Base-by-base conservation (phyloP, 225 moss, liverwort and hornwort genomes). In the Lunularia cruciata region DNA sequence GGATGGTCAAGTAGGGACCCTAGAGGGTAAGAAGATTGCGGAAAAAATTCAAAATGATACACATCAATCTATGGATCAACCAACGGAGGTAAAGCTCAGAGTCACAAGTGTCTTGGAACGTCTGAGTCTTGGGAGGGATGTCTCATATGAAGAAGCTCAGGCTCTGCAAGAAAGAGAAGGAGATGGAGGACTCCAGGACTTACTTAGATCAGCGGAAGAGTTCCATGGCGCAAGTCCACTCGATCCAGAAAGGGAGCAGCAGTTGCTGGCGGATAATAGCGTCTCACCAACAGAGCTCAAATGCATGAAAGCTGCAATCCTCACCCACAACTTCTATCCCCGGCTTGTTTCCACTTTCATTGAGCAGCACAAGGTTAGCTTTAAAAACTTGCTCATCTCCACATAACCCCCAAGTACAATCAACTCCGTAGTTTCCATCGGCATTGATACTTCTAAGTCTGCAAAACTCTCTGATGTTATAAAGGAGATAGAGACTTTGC, bases 251-350 rank as follows among this genome's bases (percentile, higher is more conserved):
- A 63, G 76, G 65, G 63, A 76, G 9, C 61, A 60, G 13, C 47
- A 8, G 0, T n/a, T 71, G 22, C 55, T 18, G 15, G 5, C 34
- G 46, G 36, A 8, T 25, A 33, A 28, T 3, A 65, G 47, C 47
- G 36, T 76, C 23, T 77, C 81, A 28, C 72, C 74, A 18, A 78
- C 68, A 6, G 82, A 83, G 52, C 57, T 78, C 22, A 75, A 83
- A 4, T 78, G 63, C 72, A 83, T 83, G 82, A 83, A 83, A 73
- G 75, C 82, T 64, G 82, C 78, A 23, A 83, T 83, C 53, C 78
- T 83, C 62, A 78, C 63, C 30, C 82, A 83, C 46, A 75, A 59
- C 31, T 83, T 83, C 54, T 83, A 75, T 39, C 78, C 82, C 64
- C 78, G 82, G 22, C 78, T 83, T 47, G 82, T 83, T 20, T 62